phyloP scores from a whole-genome alignment of 2,329 filamentous ascomycete genomes.

The Thermoascus crustaceus region DNA sequence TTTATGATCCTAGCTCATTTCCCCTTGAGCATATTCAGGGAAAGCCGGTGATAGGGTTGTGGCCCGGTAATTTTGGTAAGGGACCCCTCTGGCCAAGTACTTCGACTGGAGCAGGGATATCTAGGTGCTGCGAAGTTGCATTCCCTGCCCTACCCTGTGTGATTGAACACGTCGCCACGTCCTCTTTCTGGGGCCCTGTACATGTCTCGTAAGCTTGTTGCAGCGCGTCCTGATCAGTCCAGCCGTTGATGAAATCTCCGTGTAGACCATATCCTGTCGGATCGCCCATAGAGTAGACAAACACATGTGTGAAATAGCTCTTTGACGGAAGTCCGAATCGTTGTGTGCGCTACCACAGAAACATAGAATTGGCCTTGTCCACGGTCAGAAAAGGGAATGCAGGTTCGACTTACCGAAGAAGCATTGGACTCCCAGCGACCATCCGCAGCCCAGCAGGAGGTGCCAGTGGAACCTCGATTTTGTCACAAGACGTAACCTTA shows the following conservation, averaged over 20 bases:
- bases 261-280: conserved; percentile 47
- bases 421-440: conserved; percentile 13
- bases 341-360: conserved; percentile 12
- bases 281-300: conserved; percentile 42
- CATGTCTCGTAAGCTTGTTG: conserved; percentile 28
- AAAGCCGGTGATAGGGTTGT: too few species aligned
- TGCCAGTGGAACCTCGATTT: conserved; percentile 7
- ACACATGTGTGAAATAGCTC: conserved; percentile 53
- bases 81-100: too few species aligned
- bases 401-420: conserved; percentile 8
- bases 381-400: not conserved
- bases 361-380: too few species aligned
- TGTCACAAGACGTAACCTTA: conserved; percentile 8
- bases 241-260: conserved; percentile 47
- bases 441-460: conserved; percentile 17
- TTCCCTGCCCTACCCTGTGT: too few species aligned
- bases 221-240: conserved; percentile 33
- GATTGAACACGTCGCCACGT: too few species aligned
- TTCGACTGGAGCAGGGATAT: too few species aligned
- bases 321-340: conserved; percentile 14
- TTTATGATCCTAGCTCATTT: too few species aligned
- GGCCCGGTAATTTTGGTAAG: too few species aligned
- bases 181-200: conserved; percentile 9
- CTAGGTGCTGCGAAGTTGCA: too few species aligned
- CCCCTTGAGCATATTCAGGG: too few species aligned